Conservation (phyloP, 1,284 basidiomycete species). For the Tilletia setariae region DNA sequence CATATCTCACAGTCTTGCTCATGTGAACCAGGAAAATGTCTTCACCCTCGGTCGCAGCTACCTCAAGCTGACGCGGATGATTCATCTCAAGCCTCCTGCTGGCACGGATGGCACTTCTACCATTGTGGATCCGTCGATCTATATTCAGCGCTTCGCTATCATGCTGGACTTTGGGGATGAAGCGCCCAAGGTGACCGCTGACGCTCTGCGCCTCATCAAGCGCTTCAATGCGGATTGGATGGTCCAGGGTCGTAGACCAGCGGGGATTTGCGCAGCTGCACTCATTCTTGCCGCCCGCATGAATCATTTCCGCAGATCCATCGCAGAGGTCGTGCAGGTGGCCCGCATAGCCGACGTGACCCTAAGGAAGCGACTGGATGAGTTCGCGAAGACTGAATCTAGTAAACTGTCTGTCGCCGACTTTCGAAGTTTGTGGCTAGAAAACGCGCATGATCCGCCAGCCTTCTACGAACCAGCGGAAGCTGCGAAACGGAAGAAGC, state of each 20-base stretch:
- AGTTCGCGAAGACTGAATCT: conserved; percentile 86
- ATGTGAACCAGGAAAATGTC: conserved; percentile 70
- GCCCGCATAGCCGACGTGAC: conserved; percentile 97
- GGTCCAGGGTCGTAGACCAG: conserved; percentile 86
- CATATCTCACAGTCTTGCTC: conserved; percentile 15
- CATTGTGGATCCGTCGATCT: conserved; percentile 92
- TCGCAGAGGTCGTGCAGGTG: conserved; percentile 88
- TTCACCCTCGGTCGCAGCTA: conserved; percentile 96
- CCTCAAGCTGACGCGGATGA: conserved; percentile 83
- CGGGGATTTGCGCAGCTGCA: conserved; percentile 94
- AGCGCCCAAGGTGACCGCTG: conserved; percentile 83
- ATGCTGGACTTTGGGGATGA: conserved; percentile 94
- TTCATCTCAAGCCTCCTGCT: conserved; percentile 64
- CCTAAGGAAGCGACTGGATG: conserved; percentile 86
- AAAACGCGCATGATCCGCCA: conserved; percentile 85
- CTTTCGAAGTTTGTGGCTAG: conserved; percentile 85
- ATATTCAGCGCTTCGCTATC: conserved; percentile 94
- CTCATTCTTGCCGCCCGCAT: conserved; percentile 92
- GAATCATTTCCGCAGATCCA: conserved; percentile 90
- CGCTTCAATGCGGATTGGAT: conserved; percentile 98
- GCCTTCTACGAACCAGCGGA: conserved; percentile 67
- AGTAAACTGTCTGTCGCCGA: conserved; percentile 82
- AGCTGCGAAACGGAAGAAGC: conserved; percentile 57
- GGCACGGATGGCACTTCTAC: conserved; percentile 60
- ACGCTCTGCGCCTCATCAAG: conserved; percentile 87